These are phyloP conservation scores for Pyrenochaeta sp. DNA, from an alignment of 2,329 filamentous ascomycete species.

Conservation along the genomic window DNA sequence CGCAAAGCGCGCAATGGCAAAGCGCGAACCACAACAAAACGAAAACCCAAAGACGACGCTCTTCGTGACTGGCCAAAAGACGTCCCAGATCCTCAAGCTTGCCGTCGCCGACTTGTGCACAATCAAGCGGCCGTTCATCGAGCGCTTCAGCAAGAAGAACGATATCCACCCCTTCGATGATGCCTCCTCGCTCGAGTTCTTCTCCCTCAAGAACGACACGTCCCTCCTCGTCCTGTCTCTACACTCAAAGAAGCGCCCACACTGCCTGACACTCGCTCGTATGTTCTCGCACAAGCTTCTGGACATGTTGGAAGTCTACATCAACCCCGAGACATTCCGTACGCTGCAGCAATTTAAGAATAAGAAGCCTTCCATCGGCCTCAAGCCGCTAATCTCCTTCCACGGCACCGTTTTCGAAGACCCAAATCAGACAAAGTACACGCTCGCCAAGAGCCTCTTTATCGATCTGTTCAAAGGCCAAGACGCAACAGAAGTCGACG, in stretches of 20 bases:
- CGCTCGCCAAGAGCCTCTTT: slow-evolving; percentile 85
- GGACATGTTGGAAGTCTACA: slow-evolving; percentile 91
- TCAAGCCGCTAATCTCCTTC: slow-evolving; percentile 92
- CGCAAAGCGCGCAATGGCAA: slow-evolving; percentile 93
- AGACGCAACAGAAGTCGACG: slow-evolving; percentile 82
- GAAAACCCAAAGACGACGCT: slow-evolving; percentile 93
- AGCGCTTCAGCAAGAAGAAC: slow-evolving; percentile 98
- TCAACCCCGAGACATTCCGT: slow-evolving; percentile 78
- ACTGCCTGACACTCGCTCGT: slow-evolving; percentile 82
- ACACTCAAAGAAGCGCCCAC: slow-evolving; percentile 93
- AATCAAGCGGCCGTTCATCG: slow-evolving; percentile 82
- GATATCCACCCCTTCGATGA: slow-evolving; percentile 94
- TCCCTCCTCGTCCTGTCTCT: slow-evolving; percentile 84
- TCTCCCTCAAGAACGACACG: slow-evolving; percentile 95
- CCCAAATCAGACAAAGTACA: slow-evolving; percentile 80
- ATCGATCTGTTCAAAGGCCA: slow-evolving; percentile 92
- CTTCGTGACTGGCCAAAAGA: slow-evolving; percentile 86
- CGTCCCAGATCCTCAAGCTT: slow-evolving; percentile 82
- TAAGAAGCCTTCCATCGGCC: slow-evolving; percentile 71
- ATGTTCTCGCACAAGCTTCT: slow-evolving; percentile 87
- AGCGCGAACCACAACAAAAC: slow-evolving; percentile 85
- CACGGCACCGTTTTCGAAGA: slow-evolving; percentile 87
- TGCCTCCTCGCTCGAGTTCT: slow-evolving; percentile 86
- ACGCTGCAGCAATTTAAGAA: slow-evolving; percentile 77
- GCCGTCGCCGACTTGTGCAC: slow-evolving; percentile 85